phyloP scores from a whole-genome alignment of 208 protist genomes.

The Trypanosoma theileri region DNA sequence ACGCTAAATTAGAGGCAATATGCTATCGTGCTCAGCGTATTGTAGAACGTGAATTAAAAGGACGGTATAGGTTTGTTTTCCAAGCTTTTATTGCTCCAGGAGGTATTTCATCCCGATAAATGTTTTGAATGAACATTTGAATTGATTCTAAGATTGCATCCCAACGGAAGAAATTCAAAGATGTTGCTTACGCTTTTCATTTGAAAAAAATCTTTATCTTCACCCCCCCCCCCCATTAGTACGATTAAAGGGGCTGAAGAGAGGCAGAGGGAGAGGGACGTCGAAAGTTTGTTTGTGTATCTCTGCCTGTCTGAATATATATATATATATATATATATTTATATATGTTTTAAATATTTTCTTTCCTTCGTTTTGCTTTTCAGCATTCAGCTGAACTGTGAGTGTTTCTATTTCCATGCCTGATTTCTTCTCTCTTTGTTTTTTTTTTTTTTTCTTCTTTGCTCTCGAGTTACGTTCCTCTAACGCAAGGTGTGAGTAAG shows the following conservation, averaged over 20 bases:
- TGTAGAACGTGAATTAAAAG: constrained; percentile 57
- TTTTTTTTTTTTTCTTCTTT: constrained; percentile 7
- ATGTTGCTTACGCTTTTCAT: too few relatives aligned
- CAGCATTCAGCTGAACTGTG: background rate
- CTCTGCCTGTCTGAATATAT: too few relatives aligned
- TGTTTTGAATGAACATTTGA: background rate
- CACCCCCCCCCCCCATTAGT: too few relatives aligned
- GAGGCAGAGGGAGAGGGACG: too few relatives aligned
- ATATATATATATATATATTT: background rate
- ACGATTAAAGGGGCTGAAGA: too few relatives aligned
- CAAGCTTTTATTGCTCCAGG: constrained; percentile 86
- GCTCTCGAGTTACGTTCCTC: constrained; percentile 6
- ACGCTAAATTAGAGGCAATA: constrained; percentile 83
- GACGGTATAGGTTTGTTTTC: constrained; percentile 82
- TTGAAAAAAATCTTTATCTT: too few relatives aligned
- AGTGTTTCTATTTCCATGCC: too few relatives aligned
- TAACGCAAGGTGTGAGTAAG: background rate
- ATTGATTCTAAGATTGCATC: too few relatives aligned
- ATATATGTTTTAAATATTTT: constrained; percentile 11
- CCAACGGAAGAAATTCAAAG: too few relatives aligned
- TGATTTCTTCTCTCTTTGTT: background rate
- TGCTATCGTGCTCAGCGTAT: constrained; percentile 70
- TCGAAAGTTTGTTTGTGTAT: too few relatives aligned
- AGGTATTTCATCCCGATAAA: constrained; percentile 45
- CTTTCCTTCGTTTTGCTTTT: constrained; percentile 15